Evolutionary conservation across 306 rosid genomes (phyloP), one percentile per base, ranked within the genome.

Genomic region (Quercus gilva): DNA sequence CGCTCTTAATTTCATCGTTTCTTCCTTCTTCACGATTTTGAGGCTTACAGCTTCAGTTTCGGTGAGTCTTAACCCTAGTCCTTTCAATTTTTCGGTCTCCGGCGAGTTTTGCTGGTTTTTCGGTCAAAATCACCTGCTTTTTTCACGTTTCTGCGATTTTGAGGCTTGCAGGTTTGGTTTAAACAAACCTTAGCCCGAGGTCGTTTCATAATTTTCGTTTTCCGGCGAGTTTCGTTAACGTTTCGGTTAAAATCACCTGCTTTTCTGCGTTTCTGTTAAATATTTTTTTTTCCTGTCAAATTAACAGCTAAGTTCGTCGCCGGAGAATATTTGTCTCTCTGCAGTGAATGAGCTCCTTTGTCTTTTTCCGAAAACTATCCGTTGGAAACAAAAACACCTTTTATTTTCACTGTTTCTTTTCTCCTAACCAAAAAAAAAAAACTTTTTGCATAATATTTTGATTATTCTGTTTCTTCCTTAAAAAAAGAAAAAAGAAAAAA

Each of bases 321-420:
- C 80, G 84, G 76, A 59, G 73, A 51, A 3, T 49, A 3, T 49
- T 64, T 58, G 8, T 41, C 45, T 6, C 13, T 19, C 53, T 11
- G 10, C 8, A 6, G 77, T 19, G 55, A 75, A 61, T 12, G 75
- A 55, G 43, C 15, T 72, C 51, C 21, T 81, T 71, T 81, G 78
- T 81, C 81, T 9, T 81, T 75, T 75, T 71, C 26, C 53, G 6
- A 28, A 51, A 63, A 61, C 55, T 56, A 76, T 29, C 74, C 55
- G 73, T 61, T 76, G 11, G 25, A 5, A n/a, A 65, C 5, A 11
- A 18, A 2, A n/a, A 65, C 10, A 11, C 6, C 3, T 23, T 3
- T 33, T 8, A 68, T 26, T 43, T 20, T 43, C 20, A 33, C 56
- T 26, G 53, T 49, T 49, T 28, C 4, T 19, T 65, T 28, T 21